Evolutionary conservation across 2,329 filamentous ascomycete genomes (phyloP).

Genomic region (Phaeosphaeriaceae sp.): DNA sequence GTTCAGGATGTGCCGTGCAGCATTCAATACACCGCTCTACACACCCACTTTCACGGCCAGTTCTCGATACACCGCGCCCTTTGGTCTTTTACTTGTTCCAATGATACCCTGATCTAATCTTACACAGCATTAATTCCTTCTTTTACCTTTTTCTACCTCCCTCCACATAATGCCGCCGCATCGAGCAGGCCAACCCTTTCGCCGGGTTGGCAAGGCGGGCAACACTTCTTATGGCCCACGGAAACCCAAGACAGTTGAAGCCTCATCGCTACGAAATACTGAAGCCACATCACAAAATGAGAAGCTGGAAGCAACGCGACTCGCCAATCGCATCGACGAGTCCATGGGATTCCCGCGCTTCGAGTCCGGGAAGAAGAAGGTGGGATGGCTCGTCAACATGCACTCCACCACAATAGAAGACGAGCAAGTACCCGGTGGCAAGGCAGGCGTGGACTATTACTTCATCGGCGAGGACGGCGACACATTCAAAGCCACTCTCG

Average conservation of each 20-base stretch:
- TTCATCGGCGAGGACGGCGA: conserved; percentile 80
- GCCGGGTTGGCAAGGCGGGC: conserved; percentile 53
- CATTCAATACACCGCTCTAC: conserved; percentile 13
- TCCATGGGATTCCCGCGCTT: conserved; percentile 92
- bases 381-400: conserved; percentile 96
- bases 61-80: conserved; percentile 25
- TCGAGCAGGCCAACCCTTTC: conserved; percentile 50
- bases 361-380: conserved; percentile 83
- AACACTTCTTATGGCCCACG: conserved; percentile 59
- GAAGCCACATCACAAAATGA: conserved; percentile 94
- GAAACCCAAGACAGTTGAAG: conserved; percentile 79
- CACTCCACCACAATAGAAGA: conserved; percentile 89
- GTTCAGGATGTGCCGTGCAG: conserved; percentile 25
- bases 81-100: conserved; percentile 23
- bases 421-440: conserved; percentile 80
- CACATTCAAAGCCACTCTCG: conserved; percentile 94
- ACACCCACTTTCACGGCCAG: conserved; percentile 16
- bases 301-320: conserved; percentile 82
- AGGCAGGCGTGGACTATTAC: conserved; percentile 93
- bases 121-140: conserved; percentile 30
- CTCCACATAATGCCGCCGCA: conserved; percentile 54
- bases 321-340: conserved; percentile 92
- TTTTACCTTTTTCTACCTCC: conserved; percentile 14
- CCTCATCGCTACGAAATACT: conserved; percentile 73
- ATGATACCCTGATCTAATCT: conserved; percentile 42